A percentile compares a stretch with the other conserved stretches of the same genome.
Conservation (phyloP, 2,329 filamentous ascomycete species). For the Parastagonospora nodorum region DNA sequence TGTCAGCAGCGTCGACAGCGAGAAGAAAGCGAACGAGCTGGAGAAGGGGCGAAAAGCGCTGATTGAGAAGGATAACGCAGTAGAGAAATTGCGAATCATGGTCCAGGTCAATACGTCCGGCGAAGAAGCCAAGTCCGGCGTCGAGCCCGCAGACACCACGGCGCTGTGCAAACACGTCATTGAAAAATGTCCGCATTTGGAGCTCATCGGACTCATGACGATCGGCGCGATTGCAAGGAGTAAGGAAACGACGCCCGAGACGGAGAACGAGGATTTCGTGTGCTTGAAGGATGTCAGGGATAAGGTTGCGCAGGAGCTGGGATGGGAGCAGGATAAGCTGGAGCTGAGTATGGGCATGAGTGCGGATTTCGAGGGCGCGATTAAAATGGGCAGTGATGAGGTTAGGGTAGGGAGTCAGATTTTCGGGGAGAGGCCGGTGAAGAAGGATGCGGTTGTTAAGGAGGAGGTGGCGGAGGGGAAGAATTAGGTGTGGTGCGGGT, state of each 20-base stretch:
- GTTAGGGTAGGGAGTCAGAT: constrained; percentile 93
- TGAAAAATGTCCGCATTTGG: constrained; percentile 72
- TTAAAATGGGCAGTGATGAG: constrained; percentile 81
- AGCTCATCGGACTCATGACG: constrained; percentile 88
- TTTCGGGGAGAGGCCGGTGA: constrained; percentile 81
- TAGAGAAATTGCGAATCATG: constrained; percentile 68
- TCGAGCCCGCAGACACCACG: constrained; percentile 67
- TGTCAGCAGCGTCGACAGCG: constrained; percentile 85
- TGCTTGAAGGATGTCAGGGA: constrained; percentile 72
- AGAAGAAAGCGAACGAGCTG: constrained; percentile 84
- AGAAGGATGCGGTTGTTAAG: constrained; percentile 74
- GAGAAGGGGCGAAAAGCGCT: constrained; percentile 74
- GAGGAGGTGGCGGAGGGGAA: constrained; percentile 25
- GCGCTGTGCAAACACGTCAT: constrained; percentile 72
- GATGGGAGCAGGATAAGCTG: constrained; percentile 60
- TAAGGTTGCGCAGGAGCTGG: constrained; percentile 67
- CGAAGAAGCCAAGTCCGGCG: constrained; percentile 83
- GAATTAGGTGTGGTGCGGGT: constrained; percentile 7
- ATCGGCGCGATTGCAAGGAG: constrained; percentile 93
- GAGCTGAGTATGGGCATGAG: constrained; percentile 99
- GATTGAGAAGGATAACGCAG: constrained; percentile 40
- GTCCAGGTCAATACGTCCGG: constrained; percentile 96
- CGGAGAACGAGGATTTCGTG: constrained; percentile 90
- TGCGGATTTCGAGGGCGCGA: constrained; percentile 89
- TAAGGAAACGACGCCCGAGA: constrained; percentile 69